phyloP scores from a whole-genome alignment of 2,329 filamentous ascomycete genomes.

The Penicillium sumatraense region DNA sequence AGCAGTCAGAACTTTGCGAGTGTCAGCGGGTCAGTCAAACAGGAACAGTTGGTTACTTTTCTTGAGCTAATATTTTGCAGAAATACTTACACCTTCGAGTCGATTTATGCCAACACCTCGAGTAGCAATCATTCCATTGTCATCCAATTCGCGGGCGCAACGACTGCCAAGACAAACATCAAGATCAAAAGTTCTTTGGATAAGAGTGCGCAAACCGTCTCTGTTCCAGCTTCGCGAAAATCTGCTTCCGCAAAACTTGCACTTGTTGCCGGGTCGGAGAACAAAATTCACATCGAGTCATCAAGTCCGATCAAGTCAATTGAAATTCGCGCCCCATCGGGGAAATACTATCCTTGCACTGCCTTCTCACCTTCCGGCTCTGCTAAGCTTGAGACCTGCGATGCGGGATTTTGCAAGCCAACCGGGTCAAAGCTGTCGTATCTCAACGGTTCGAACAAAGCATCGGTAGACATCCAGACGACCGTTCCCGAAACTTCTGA shows the following conservation, averaged over 20 bases:
- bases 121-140: conserved; percentile 31
- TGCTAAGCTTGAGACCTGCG: conserved; percentile 43
- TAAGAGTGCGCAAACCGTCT: neutral
- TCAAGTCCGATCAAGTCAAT: conserved; percentile 23
- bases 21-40: conserved; percentile 18
- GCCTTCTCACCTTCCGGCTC: conserved; percentile 44
- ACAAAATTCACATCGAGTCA: conserved; percentile 31
- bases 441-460: conserved; percentile 35
- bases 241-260: conserved; percentile 18
- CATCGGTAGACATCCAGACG: conserved; percentile 42
- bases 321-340: conserved; percentile 22
- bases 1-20: conserved; percentile 17
- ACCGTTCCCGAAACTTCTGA: conserved; percentile 28
- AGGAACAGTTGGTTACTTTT: neutral
- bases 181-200: conserved; percentile 12
- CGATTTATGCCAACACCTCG: conserved; percentile 34
- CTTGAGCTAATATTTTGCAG: conserved; percentile 9
- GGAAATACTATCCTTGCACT: conserved; percentile 48
- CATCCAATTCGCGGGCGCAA: conserved; percentile 16
- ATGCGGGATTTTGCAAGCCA: conserved; percentile 47
- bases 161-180: neutral
- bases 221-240: conserved; percentile 10
- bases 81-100: conserved; percentile 16
- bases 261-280: conserved; percentile 28
- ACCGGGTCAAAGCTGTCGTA: conserved; percentile 50